Percentiles rank a stretch among this genome's conserved stretches.
Evolutionary conservation across 2,329 filamentous ascomycete genomes (phyloP).

Genomic region (Phialocephala sp.): DNA sequence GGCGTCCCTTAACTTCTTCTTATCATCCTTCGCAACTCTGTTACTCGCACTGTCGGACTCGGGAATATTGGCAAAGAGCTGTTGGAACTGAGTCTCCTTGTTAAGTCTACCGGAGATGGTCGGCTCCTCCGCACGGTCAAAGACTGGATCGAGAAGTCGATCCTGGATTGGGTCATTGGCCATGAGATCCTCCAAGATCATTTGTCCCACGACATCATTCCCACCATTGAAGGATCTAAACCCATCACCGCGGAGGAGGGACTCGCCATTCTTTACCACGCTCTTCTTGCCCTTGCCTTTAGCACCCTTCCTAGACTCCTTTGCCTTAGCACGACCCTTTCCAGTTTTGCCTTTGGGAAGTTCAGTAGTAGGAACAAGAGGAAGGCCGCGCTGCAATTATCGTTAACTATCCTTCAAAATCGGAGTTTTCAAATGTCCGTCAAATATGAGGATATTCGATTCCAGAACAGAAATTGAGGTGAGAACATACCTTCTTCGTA

Average conservation of each 20-base stretch:
- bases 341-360: conserved; percentile 10
- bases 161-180: conserved; percentile 34
- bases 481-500: conserved; percentile 29
- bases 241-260: conserved; percentile 7
- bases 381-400: background rate
- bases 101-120: conserved; percentile 25
- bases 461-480: background rate
- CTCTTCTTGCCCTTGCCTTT: conserved; percentile 20
- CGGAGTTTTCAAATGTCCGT: background rate
- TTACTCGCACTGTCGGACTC: conserved; percentile 21
- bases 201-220: conserved; percentile 30
- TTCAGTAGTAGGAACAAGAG: conserved; percentile 1
- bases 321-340: conserved; percentile 20
- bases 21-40: conserved; percentile 42
- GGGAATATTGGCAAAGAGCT: conserved; percentile 38
- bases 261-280: conserved; percentile 15
- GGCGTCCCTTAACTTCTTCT: conserved; percentile 45
- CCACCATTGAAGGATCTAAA: conserved; percentile 3
- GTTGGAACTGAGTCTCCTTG: conserved; percentile 37
- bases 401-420: background rate
- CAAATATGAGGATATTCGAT: background rate
- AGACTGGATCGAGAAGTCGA: conserved; percentile 32
- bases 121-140: conserved; percentile 29
- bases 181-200: conserved; percentile 33
- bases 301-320: conserved; percentile 10